Base-by-base conservation (phyloP, 2,329 filamentous ascomycete genomes). In the Fusarium euwallaceae region DNA sequence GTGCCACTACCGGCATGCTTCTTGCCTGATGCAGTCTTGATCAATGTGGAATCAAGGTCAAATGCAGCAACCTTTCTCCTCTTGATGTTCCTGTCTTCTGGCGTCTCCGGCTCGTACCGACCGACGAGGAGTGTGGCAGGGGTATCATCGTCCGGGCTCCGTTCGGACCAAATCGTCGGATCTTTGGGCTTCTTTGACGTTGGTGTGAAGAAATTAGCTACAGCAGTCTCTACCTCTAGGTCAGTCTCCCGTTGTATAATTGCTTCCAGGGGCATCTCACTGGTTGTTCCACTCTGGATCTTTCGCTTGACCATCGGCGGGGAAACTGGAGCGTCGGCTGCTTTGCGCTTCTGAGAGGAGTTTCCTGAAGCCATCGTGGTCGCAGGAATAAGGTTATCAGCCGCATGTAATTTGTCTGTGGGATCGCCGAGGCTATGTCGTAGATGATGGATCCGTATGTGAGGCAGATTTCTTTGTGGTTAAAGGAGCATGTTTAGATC, bases 131-230 rank as follows among this genome's bases (percentile, higher is more conserved):
- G 86, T 5, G 92, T 91, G 4, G 86, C 84, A 1, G 85, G 86
- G 1, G 82, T 81, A 64, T 87, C 84, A 9, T 88, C 84, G 58
- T 85, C 78, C 0, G 86, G 84, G 3, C 93, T 80, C 86, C 92
- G 81, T 89, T 93, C 83, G 86, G 87, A 82, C 94, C 97, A 98
- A 11, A 83, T 86, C 61, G 94, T 91, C 67, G 89, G 90, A 60
- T 95, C 92, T 16, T 94, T 94, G 36, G 93, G 91, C 81, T 97
- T 98, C 81, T 98, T 91, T 0, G 95, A 98, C 0, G 89, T 81
- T 0, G 95, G 95, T 0, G 92, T 97, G 83, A 98, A 98, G 86
- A 98, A 98, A 64, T 89, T 94, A 22, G 93, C 89, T 2, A 97
- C 91, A 1, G 93, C 91, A 69, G 84, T 90, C 81, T 91, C 92